Percentiles rank a stretch among this genome's conserved stretches.
These are phyloP conservation scores for Salix purpurea DNA, from an alignment of 345 rosid species.

Conservation along the genomic window DNA sequence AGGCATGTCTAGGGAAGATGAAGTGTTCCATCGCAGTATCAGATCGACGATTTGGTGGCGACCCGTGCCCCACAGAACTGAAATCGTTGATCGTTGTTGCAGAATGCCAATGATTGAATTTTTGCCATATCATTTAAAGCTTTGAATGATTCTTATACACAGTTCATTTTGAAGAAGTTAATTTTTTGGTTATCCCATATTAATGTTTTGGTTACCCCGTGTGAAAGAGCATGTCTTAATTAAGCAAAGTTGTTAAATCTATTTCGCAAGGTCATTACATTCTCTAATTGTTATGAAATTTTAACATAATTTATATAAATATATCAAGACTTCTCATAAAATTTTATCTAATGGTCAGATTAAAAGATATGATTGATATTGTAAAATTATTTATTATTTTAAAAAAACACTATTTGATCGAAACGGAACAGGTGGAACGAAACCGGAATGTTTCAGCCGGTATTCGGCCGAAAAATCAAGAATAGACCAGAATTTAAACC, in stretches of 20 bases:
- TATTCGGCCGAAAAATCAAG: too few relatives aligned
- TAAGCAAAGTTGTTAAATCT: too few relatives aligned
- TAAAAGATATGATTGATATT: too few relatives aligned
- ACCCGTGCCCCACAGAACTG: slow-evolving; percentile 43
- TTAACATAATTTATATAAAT: too few relatives aligned
- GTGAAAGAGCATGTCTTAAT: too few relatives aligned
- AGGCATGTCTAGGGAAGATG: slow-evolving; percentile 55
- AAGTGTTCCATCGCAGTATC: slow-evolving; percentile 43
- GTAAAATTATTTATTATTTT: too few relatives aligned
- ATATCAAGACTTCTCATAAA: too few relatives aligned
- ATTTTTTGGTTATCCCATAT: neutral
- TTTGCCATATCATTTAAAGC: neutral
- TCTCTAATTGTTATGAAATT: too few relatives aligned
- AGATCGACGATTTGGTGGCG: slow-evolving; percentile 36
- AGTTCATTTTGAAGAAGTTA: neutral
- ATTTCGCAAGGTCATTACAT: accelerated
- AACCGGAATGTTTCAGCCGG: accelerated
- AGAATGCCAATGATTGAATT: slow-evolving; percentile 35
- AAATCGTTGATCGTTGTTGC: slow-evolving; percentile 59
- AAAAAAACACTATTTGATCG: too few relatives aligned
- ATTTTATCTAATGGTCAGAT: too few relatives aligned
- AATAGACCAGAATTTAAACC: too few relatives aligned
- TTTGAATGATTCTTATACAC: neutral
- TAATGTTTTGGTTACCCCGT: too few relatives aligned
- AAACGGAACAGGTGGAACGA: accelerated